Evolutionary conservation across 164 flowering plant species (phyloP), one percentile per base, ranked within the genome.

Genomic region (Platanus orientalis): DNA sequence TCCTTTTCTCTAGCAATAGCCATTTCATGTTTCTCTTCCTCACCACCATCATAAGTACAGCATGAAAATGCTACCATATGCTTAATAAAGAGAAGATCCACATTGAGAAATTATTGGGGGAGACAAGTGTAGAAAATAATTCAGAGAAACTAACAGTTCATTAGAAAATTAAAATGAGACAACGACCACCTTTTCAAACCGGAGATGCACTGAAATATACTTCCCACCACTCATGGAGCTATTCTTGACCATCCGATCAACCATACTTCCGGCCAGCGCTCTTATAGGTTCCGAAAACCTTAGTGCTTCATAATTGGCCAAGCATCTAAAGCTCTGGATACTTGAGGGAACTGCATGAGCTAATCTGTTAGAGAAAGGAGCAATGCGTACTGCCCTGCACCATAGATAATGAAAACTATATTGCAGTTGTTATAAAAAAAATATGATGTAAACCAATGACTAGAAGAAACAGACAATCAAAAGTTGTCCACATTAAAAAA

Each of bases 31-130:
- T 89, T 91, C 77, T 94, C 99, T 68, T 84, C 96, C 69, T 83
- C 90, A 34, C 99, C 97, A 2, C 97, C 95, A 79, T 91, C 97
- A 80, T 94, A 94, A 56, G 76, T 81, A 74, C 99, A 94, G 69
- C 99, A 94, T 34, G 99, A 94, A 76, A 91, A 94, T 24, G 97
- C 99, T 57, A 94, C 99, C 99, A 94, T 91, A 74, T 91, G 97
- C 99, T 91, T 53, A 60, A 51, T 9, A n/a, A 57, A 57, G 11
- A 51, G 42, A 66, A 52, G 20, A 61, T 2, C 48, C 64, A 55
- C 28, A 34, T 40, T 30, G 24, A 50, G n/a, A 36, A 53, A 55
- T 27, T 51, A 48, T n/a, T 6, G 44, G 13, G 63, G 28, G 24
- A 25, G 14, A 27, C 20, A 47, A 36, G 39, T 27, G 56, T 12